These are phyloP conservation scores for Blastobotrys malaysiensis DNA, from an alignment of 1,139 yeast species.

Conservation along the genomic window DNA sequence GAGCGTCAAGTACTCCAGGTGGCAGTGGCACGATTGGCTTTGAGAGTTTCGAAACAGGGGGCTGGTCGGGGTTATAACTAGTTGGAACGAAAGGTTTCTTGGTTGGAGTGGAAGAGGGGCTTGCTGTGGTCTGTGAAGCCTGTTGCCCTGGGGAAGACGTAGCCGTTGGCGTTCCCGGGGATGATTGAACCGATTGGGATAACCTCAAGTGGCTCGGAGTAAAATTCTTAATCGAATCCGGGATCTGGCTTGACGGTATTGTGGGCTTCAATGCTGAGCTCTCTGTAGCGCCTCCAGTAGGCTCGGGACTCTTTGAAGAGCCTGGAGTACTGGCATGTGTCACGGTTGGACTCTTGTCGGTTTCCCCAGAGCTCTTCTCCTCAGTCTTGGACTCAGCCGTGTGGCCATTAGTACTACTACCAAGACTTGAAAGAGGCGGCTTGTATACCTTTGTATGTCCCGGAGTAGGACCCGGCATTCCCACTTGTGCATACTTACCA, in stretches of 20 bases:
- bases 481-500: background rate
- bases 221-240: background rate
- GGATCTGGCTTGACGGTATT: background rate
- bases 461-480: slow-evolving; percentile 1
- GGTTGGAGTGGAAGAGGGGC: background rate
- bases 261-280: background rate
- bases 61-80: background rate
- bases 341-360: too few relatives aligned
- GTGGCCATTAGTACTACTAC: background rate
- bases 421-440: background rate
- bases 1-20: background rate
- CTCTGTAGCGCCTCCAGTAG: background rate
- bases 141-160: background rate
- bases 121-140: background rate
- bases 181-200: background rate
- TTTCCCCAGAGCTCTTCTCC: background rate
- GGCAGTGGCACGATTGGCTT: background rate
- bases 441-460: background rate
- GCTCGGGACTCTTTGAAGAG: background rate
- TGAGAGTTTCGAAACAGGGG: background rate
- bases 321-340: background rate
- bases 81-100: background rate
- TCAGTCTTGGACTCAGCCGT: background rate
- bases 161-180: background rate
- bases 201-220: background rate